Evolutionary conservation across 1,139 yeast genomes (phyloP), one percentile per base, ranked within the genome.

Genomic region (Nakaseomyces delphensis): DNA sequence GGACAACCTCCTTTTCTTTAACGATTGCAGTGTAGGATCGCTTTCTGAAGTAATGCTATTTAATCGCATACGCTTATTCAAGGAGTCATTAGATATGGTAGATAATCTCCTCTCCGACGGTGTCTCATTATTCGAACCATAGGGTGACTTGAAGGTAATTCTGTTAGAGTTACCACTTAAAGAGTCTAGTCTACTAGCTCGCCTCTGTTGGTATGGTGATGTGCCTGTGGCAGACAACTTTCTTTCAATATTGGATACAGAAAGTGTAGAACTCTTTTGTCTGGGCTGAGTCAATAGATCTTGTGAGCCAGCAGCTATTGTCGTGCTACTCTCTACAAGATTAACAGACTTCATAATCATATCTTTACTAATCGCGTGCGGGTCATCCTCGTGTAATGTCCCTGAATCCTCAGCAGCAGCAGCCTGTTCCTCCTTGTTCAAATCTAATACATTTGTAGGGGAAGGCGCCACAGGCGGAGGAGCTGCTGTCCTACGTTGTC

Each of bases 401-500:
- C n/a, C 28, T 4, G 28, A 25, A 3, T 25, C n/a, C n/a, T 7
- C 28, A 11, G 9, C 28, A 25, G 9, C n/a, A 7, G n/a, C 28
- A 10, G 9, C 28, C n/a, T 25, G 13, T 10, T 15, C 30, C 13
- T 31, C 36, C 18, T 14, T 19, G 21, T 16, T 25, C 19, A 27
- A 11, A 24, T n/a, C 27, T 29, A 30, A 19, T 38, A 15, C 38
- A 10, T 9, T 33, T 7, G 15, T 31, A 11, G 44, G 29, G 15
- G 46, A 39, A 3, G 43, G 36, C 11, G 44, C 29, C 3, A 45
- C 28, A 21, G 51, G 50, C 5, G 49, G 45, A 8, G 47, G 33
- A 39, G 41, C 30, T 48, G 50, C 38, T 54, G 57, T 28, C 41
- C 69, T 58, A 51, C 70, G 66, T 43, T 63, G 67, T 39, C 57